A percentile compares a stretch with the other conserved stretches of the same genome.
Evolutionary conservation across 352 stramenopile species (phyloP).

Genomic region (Phytopythium helicoides): DNA sequence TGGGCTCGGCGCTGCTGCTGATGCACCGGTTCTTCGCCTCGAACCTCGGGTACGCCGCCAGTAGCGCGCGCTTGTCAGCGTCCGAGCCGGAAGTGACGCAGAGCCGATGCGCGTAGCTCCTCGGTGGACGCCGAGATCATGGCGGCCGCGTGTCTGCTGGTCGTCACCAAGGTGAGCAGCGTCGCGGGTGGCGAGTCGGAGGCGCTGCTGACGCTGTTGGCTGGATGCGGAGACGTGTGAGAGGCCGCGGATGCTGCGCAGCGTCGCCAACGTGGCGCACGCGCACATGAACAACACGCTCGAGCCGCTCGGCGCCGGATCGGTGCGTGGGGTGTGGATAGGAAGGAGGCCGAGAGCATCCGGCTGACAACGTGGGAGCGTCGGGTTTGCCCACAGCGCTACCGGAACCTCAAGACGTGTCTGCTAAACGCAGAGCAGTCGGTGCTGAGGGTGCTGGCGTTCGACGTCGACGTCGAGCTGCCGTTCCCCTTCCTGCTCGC

Average conservation of each 20-base stretch:
- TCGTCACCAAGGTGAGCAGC: conserved; percentile 21
- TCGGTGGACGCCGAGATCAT: conserved; percentile 7
- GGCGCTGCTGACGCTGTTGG: too few relatives aligned
- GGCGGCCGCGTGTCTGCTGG: conserved; percentile 10
- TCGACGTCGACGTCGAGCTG: conserved; percentile 43
- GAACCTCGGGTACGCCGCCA: too few relatives aligned
- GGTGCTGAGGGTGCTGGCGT: conserved; percentile 40
- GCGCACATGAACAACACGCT: conserved; percentile 22
- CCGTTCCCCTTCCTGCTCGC: conserved; percentile 33
- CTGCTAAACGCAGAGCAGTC: conserved; percentile 58
- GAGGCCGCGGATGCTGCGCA: conserved; percentile 39
- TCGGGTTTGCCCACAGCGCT: too few relatives aligned
- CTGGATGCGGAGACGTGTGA: conserved; percentile 59
- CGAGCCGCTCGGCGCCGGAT: conserved; percentile 28
- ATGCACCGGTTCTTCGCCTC: neutral
- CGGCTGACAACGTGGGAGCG: too few relatives aligned
- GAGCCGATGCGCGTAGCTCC: too few relatives aligned
- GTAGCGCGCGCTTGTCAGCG: too few relatives aligned
- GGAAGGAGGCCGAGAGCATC: too few relatives aligned
- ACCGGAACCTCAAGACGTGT: conserved; percentile 37
- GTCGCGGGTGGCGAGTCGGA: too few relatives aligned
- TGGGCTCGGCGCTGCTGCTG: conserved; percentile 4
- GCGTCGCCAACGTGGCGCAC: conserved; percentile 51
- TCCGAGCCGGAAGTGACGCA: too few relatives aligned
- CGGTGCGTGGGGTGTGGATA: conserved; percentile 21